Base-by-base conservation (phyloP, 768 basidiomycete genomes). In the Xerocomus spinulosus region DNA sequence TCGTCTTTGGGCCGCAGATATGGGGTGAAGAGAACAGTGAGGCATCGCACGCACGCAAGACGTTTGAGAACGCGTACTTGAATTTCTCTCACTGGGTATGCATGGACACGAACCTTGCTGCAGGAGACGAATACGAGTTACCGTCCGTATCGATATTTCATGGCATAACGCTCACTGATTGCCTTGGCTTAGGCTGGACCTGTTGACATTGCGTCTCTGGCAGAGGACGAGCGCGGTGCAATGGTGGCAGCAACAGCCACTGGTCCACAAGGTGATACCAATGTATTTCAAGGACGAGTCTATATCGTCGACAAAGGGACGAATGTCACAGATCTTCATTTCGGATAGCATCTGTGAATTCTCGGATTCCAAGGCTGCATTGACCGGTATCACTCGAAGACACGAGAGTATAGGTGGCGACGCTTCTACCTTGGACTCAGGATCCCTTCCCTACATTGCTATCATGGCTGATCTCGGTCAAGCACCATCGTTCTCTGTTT, bases 1-100 rank as follows among this genome's bases (percentile, higher is more conserved):
- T 48, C 17, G 9, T 58, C 2, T 51, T 57, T 12, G 49, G 48
- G 38, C 17, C 33, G 33, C 15, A 34, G 17, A 17, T 34, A 17
- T 34, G 21, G 49, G 37, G 29, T 4, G 10, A 15, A 15, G 32
- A 23, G 12, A 21, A 34, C 18, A 4, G 8, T 10, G 3, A 24
- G n/a, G 6, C 7, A 10, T 12, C 21, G 14, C 20, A 28, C 17
- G 42, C 21, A 23, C 15, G 21, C 20, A n/a, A 43, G 17, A 15
- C 6, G 18, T 43, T 43, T 15, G 7, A 43, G 12, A 14, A 43
- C 14, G 42, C 30, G 2, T 43, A 24, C 17, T 4, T 29, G 10
- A 33, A 43, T 12, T 43, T 43, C 9, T 43, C 42, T 4, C 32
- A 43, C 15, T 43, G 42, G 42, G 6, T 43, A 10, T 10, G 15